A percentile compares a stretch with the other conserved stretches of the same genome.
Conservation (phyloP, 768 basidiomycete genomes). For the Collybia mongolica region DNA sequence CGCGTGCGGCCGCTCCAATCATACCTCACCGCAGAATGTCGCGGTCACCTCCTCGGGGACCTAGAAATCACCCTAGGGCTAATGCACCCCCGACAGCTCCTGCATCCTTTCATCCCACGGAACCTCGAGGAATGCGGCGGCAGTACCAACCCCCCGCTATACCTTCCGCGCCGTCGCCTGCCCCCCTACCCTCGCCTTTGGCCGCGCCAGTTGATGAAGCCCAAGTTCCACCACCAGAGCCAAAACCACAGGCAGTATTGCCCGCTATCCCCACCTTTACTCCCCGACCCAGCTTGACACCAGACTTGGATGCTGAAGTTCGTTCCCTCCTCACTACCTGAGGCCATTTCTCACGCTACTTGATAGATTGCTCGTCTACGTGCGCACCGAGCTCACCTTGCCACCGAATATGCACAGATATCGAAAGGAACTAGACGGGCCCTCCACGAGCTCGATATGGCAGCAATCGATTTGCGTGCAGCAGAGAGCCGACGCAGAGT, state of each 20-base stretch:
- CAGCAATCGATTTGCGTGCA: conserved; percentile 56
- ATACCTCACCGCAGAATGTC: conserved; percentile 18
- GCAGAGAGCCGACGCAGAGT: conserved; percentile 58
- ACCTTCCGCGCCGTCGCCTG: conserved; percentile 1
- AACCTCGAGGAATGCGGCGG: conserved; percentile 17
- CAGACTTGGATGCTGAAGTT: conserved; percentile 18
- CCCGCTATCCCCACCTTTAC: conserved; percentile 30
- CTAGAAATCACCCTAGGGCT: conserved; percentile 27
- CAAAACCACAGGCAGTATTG: conserved; percentile 8
- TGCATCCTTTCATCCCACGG: conserved; percentile 15
- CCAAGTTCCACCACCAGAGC: conserved; percentile 2
- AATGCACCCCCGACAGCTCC: conserved; percentile 15
- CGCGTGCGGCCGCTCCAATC: conserved; percentile 1
- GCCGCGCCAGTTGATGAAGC: conserved; percentile 5
- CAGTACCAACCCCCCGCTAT: conserved; percentile 6
- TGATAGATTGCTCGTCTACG: conserved; percentile 32
- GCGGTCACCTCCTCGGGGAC: conserved; percentile 41
- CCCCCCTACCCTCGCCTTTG: conserved; percentile 5
- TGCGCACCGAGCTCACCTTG: conserved; percentile 35
- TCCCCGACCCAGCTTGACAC: conserved; percentile 24
- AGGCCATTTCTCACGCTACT: not conserved
- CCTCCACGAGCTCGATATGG: conserved; percentile 59
- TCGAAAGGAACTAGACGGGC: conserved; percentile 46
- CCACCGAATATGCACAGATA: conserved; percentile 36
- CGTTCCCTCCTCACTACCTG: not conserved